phyloP scores from a whole-genome alignment of 2,329 filamentous ascomycete species.

The Talaromyces atroroseus region DNA sequence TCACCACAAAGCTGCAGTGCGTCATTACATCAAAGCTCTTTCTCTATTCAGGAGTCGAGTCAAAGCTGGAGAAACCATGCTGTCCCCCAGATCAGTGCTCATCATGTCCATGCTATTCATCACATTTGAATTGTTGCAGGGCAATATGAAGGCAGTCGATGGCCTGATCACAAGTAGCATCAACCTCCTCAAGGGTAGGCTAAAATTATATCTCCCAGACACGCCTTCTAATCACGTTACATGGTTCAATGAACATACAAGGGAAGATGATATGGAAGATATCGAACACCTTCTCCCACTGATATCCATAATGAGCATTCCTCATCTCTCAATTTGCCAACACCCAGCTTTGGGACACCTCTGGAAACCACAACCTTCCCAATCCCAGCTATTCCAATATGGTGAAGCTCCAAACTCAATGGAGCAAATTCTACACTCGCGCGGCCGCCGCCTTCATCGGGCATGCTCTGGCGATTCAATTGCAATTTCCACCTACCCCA shows the following conservation, averaged over 20 bases:
- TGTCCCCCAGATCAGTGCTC: background rate
- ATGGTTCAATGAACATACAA: background rate
- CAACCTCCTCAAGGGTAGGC: background rate
- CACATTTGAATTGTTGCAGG: background rate
- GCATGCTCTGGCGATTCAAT: background rate
- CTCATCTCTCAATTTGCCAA: background rate
- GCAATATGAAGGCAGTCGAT: background rate
- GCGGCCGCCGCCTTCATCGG: background rate
- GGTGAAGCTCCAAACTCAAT: background rate
- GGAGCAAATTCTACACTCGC: background rate
- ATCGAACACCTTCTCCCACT: background rate
- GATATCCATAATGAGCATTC: background rate
- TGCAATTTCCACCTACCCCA: background rate
- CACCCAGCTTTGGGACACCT: background rate
- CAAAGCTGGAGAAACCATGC: background rate
- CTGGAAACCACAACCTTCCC: background rate
- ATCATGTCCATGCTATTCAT: background rate
- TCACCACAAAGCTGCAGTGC: background rate
- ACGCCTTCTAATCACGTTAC: background rate
- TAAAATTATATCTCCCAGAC: background rate
- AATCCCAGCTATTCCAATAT: background rate
- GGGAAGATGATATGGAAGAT: background rate
- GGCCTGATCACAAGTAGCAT: background rate
- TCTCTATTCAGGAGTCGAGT: background rate
- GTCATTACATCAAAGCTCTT: background rate